These are phyloP conservation scores for Tilletia walkeri DNA, from an alignment of 1,284 basidiomycete genomes.

Conservation along the genomic window DNA sequence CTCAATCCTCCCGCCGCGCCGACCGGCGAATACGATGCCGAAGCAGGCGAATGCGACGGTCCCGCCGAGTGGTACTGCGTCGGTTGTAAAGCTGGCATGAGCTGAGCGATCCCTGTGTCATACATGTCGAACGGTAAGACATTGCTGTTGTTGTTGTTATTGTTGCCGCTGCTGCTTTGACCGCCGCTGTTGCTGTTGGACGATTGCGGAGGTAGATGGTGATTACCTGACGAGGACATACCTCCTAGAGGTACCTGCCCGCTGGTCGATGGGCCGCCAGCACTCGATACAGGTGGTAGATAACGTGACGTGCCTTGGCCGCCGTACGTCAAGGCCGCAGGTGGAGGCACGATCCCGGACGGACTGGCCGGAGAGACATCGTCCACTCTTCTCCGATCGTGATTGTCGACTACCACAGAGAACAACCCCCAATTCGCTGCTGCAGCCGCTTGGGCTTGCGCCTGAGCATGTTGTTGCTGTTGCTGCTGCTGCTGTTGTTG, in stretches of 20 bases:
- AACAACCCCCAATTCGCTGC: conserved; percentile 7
- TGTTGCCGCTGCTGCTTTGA: not conserved
- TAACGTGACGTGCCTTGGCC: not conserved
- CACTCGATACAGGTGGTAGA: not conserved
- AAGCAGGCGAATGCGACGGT: not conserved
- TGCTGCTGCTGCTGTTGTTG: not conserved
- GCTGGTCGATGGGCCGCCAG: not conserved
- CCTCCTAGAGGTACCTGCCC: not conserved
- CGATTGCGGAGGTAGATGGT: not conserved
- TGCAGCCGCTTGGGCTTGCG: not conserved
- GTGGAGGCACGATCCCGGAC: conserved; percentile 29
- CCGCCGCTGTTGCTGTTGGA: not conserved
- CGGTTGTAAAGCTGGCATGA: conserved; percentile 26
- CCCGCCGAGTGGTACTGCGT: conserved; percentile 19
- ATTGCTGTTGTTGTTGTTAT: conserved; percentile 18
- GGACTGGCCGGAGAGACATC: conserved; percentile 6
- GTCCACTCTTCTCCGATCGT: conserved; percentile 20
- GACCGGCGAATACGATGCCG: conserved; percentile 9
- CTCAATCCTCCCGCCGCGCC: not conserved
- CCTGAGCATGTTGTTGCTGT: conserved; percentile 10
- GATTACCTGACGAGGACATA: not conserved
- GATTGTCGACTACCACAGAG: conserved; percentile 24
- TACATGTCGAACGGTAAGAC: conserved; percentile 42
- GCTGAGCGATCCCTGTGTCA: conserved; percentile 39
- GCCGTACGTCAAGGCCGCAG: conserved; percentile 28